Base-by-base conservation (phyloP, 768 basidiomycete genomes). In the Boletus rubropictus region DNA sequence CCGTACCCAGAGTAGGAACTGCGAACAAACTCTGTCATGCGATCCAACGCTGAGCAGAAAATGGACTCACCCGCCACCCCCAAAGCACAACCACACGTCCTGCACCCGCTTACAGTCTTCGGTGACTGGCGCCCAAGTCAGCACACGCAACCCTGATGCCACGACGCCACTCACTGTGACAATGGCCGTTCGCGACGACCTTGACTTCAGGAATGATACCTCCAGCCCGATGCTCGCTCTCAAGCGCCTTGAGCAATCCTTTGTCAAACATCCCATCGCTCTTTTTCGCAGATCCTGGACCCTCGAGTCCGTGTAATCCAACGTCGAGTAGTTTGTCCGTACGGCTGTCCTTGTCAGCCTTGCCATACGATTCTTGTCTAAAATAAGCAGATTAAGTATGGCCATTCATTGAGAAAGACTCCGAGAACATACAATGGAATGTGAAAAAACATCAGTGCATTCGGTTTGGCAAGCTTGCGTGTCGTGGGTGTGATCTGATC, bases 401-500 rank as follows among this genome's bases (percentile, higher is more conserved):
- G 7, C 38, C 36, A 12, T 9, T 6, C 22, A 7, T 5, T 3
- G 5, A 9, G 4, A 24, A 8, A 32, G 7, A 3, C 9, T 18
- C 21, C 5, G 5, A 11, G 15, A 4, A 72, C 84, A 18, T 61
- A 89, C 85, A 97, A 61, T 42, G 95, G 95, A 39, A 99, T 98
- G 56, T 98, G 95, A 82, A 96, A 97, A 70, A 95, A 96, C 86
- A 91, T 89, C 55, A 98, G 65, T 0, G 91, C 95, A 58, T 97
- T 97, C 1, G 95, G 95, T 65, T 96, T 98, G 4, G 88, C 89
- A 3, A 93, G 72, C 46, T 72, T 74, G 57, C 69, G 67, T 20
- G 67, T 65, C 40, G 72, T 61, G 0, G 86, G 82, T 0, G 77
- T 71, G 39, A 83, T 59, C 64, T 86, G 86, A 31, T 75, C 79